Evolutionary conservation across 768 basidiomycete species (phyloP).

Genomic region (Mycena latifolia): DNA sequence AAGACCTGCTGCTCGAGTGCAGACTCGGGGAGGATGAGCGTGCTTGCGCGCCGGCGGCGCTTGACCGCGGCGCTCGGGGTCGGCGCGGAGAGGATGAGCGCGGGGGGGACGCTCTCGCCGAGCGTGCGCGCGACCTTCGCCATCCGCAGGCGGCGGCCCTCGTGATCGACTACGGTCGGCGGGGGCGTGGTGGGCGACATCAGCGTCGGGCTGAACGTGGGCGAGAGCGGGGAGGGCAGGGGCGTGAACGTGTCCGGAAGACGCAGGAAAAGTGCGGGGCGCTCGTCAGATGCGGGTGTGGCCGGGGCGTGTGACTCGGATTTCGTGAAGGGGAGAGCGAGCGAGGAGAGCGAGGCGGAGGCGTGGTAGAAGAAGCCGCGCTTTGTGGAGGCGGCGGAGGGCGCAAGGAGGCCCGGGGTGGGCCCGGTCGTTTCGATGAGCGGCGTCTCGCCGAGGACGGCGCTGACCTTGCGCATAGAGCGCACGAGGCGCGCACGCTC

Average conservation of each 20-base stretch:
- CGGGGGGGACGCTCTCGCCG: slow-evolving; percentile 57
- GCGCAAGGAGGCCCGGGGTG: not conserved
- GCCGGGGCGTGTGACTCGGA: not conserved
- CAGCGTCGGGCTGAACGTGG: slow-evolving; percentile 30
- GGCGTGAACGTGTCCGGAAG: slow-evolving; percentile 21
- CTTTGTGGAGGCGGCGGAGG: slow-evolving; percentile 6
- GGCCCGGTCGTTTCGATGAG: slow-evolving; percentile 13
- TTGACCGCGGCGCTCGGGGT: slow-evolving; percentile 1
- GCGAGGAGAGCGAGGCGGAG: slow-evolving; percentile 21
- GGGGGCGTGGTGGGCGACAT: slow-evolving; percentile 31
- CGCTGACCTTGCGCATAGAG: slow-evolving; percentile 30
- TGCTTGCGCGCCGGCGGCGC: slow-evolving; percentile 31
- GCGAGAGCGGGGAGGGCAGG: slow-evolving; percentile 10
- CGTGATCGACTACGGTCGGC: slow-evolving; percentile 13
- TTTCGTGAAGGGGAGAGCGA: slow-evolving; percentile 25
- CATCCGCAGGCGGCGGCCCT: slow-evolving; percentile 50
- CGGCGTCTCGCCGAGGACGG: slow-evolving; percentile 32
- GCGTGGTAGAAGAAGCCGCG: slow-evolving; percentile 24
- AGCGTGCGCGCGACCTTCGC: slow-evolving; percentile 60
- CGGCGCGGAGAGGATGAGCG: slow-evolving; percentile 51
- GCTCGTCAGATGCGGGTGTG: not conserved
- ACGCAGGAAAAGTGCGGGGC: slow-evolving; percentile 27
- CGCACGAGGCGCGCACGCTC: slow-evolving; percentile 32
- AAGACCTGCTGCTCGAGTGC: slow-evolving; percentile 25
- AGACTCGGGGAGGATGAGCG: slow-evolving; percentile 24